Percentiles rank a stretch among this genome's conserved stretches.
These are phyloP conservation scores for Conticribra weissflogii DNA, from an alignment of 108 stramenopile species.

Conservation along the genomic window DNA sequence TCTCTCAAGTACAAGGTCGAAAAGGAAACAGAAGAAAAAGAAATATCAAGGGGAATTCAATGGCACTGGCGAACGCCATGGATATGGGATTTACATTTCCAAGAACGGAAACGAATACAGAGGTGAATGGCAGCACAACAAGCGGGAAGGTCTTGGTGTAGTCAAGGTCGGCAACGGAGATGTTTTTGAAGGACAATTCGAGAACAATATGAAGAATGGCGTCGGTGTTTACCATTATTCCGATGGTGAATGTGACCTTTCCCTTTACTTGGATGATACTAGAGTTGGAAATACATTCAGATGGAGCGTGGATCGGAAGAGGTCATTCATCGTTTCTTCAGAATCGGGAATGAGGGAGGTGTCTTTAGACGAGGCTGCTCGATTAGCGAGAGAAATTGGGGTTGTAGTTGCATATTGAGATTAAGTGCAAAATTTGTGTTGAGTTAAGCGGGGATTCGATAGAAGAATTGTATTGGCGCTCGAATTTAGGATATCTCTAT, in stretches of 20 bases:
- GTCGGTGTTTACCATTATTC: constrained; percentile 45
- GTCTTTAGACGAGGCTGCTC: constrained; percentile 30
- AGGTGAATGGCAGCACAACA: constrained; percentile 45
- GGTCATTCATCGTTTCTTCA: constrained; percentile 16
- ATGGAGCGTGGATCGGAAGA: constrained; percentile 21
- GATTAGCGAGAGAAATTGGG: constrained; percentile 30
- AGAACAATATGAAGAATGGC: constrained; percentile 45
- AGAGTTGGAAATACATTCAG: constrained; percentile 28
- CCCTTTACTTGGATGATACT: constrained; percentile 25
- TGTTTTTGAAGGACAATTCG: constrained; percentile 47
- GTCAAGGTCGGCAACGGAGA: constrained; percentile 48
- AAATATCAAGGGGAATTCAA: constrained; percentile 47
- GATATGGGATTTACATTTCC: constrained; percentile 43
- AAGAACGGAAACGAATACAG: constrained; percentile 45
- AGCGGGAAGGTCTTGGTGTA: constrained; percentile 45
- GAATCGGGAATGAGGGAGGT: constrained; percentile 18
- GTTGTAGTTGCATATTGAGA: constrained; percentile 15
- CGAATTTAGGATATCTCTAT: no score
- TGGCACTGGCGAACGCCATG: constrained; percentile 35
- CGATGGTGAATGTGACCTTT: constrained; percentile 45
- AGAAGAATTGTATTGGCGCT: no score
- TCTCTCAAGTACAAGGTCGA: neutral
- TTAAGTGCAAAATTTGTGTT: no score
- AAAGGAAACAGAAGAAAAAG: constrained; percentile 16
- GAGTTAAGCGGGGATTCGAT: no score